phyloP scores from a whole-genome alignment of 768 basidiomycete genomes.

The Lyophyllum semitale region DNA sequence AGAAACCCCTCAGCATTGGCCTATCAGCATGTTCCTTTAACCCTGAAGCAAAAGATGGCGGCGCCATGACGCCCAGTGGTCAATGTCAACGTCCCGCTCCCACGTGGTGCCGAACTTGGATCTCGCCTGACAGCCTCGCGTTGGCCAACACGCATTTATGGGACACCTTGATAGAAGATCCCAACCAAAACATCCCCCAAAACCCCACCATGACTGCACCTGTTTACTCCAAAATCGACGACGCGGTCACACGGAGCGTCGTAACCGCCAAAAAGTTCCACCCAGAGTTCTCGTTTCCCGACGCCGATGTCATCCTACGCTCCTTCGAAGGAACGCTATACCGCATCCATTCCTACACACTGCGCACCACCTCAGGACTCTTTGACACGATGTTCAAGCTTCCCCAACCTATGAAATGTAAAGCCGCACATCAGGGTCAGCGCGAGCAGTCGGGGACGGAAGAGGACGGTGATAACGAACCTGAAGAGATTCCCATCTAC shows the following conservation, averaged over 20 bases:
- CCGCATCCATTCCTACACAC: constrained; percentile 55
- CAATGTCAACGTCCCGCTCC: constrained; percentile 16
- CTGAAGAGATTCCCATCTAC: constrained; percentile 35
- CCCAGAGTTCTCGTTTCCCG: constrained; percentile 31
- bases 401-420: constrained; percentile 38
- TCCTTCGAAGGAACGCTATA: constrained; percentile 53
- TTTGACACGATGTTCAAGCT: constrained; percentile 64
- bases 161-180: constrained; percentile 12
- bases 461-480: constrained; percentile 8
- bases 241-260: neutral
- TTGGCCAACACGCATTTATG: constrained; percentile 21
- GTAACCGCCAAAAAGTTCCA: constrained; percentile 24
- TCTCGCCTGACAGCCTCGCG: constrained; percentile 20
- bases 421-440: constrained; percentile 5
- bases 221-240: constrained; percentile 13
- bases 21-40: constrained; percentile 13
- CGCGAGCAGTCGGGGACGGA: neutral
- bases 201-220: constrained; percentile 20
- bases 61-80: constrained; percentile 11
- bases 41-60: constrained; percentile 16
- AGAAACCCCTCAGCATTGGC: neutral
- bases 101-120: constrained; percentile 24
- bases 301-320: constrained; percentile 38
- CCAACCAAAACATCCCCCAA: constrained; percentile 6
- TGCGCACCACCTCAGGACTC: constrained; percentile 61